Conservation (phyloP, 129 eudicot species). For the Ambrosia trifida region DNA sequence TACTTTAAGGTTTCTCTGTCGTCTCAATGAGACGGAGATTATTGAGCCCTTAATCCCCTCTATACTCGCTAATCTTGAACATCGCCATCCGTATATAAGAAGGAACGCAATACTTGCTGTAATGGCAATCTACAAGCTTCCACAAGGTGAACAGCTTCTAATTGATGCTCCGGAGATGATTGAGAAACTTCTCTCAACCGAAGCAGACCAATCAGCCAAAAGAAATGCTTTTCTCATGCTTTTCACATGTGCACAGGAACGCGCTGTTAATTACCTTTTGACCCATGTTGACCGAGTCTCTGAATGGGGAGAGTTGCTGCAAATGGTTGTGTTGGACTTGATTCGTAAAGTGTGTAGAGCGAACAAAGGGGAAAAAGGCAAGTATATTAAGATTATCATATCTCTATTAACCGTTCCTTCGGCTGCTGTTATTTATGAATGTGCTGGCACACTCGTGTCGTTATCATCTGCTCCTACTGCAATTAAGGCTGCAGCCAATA, state of each 20-base stretch:
- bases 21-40: constrained; percentile 78
- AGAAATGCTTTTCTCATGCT: constrained; percentile 98
- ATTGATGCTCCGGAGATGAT: constrained; percentile 94
- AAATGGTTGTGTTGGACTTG: constrained; percentile 95
- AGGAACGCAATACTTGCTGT: constrained; percentile 96
- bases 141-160: constrained; percentile 91
- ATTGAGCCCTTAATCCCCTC: constrained; percentile 95
- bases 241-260: constrained; percentile 88
- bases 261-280: constrained; percentile 83
- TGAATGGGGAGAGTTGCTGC: constrained; percentile 94
- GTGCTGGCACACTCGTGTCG: constrained; percentile 95
- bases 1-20: constrained; percentile 87
- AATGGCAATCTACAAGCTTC: constrained; percentile 94
- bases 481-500: constrained; percentile 88
- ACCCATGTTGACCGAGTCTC: constrained; percentile 74
- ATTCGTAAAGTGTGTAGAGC: constrained; percentile 92
- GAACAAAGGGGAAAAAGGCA: constrained; percentile 85
- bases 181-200: constrained; percentile 78
- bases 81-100: constrained; percentile 83
- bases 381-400: constrained; percentile 80
- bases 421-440: constrained; percentile 89
- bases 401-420: constrained; percentile 84
- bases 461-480: constrained; percentile 96
- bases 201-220: constrained; percentile 89
- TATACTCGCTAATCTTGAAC: constrained; percentile 77